Conservation (phyloP, 371 early-diverging fungal species). For the Mortierella sp. region DNA sequence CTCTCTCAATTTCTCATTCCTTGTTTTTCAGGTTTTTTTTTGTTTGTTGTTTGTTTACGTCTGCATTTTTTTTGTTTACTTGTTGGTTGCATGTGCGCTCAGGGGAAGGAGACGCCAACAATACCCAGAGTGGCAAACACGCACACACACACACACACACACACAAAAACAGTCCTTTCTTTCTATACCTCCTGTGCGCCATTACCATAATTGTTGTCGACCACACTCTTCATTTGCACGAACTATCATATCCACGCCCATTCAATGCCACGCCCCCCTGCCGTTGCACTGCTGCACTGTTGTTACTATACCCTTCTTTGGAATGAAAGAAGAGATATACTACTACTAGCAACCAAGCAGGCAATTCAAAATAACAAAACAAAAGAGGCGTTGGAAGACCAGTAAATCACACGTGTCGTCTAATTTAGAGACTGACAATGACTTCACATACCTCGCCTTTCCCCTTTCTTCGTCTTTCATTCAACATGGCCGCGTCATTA, state of each 20-base stretch:
- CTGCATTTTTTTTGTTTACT: not conserved
- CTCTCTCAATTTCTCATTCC: not conserved
- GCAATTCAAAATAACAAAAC: not conserved
- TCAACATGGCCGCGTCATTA: not conserved
- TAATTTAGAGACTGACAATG: conserved; percentile 12
- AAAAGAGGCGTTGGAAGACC: not conserved
- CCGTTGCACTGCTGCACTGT: not conserved
- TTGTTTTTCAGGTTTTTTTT: not conserved
- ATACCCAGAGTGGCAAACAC: no score
- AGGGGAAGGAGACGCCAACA: not conserved
- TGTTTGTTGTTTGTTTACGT: conserved; percentile 3
- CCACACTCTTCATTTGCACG: not conserved
- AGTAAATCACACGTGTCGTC: not conserved
- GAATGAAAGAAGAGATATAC: no score
- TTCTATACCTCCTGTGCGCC: not conserved
- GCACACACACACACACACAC: no score
- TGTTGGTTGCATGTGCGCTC: not conserved
- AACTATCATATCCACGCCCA: not conserved
- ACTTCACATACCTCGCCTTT: not conserved
- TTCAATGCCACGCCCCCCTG: not conserved
- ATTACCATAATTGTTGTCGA: not conserved
- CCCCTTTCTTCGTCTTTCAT: not conserved
- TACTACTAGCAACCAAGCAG: no score
- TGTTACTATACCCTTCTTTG: no score
- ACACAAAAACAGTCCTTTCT: not conserved